A percentile compares a stretch with the other conserved stretches of the same genome.
phyloP scores from a whole-genome alignment of 371 early-diverging fungal species.

The Blastocladiella emersonii region DNA sequence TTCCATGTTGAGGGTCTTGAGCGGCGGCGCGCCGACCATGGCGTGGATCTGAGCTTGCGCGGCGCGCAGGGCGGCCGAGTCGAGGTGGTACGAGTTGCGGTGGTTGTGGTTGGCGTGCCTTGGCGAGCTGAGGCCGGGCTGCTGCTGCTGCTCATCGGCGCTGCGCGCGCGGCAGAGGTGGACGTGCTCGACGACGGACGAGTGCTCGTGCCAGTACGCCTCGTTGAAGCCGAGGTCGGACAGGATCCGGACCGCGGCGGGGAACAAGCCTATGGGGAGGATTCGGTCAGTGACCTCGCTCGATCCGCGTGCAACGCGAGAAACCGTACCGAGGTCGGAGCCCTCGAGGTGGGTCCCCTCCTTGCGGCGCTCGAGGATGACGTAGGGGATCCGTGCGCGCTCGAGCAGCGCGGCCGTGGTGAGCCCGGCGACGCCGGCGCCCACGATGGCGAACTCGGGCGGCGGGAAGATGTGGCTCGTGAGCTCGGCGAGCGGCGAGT shows the following conservation, averaged over 20 bases:
- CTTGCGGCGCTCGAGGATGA: not conserved
- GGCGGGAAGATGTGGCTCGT: not conserved
- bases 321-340: not conserved
- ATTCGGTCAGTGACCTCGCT: not conserved
- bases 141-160: no score
- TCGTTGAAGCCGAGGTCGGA: not conserved
- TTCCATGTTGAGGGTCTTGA: not conserved
- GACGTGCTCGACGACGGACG: not conserved
- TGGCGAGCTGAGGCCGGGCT: no score
- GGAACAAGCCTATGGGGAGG: not conserved
- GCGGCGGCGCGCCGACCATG: not conserved
- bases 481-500: not conserved
- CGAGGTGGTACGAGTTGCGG: no score
- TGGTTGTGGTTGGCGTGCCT: no score
- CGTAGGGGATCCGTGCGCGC: not conserved
- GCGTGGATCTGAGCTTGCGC: not conserved
- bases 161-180: not conserved
- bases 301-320: accelerated
- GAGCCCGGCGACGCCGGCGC: not conserved
- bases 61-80: no score
- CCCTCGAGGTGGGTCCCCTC: not conserved
- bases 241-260: not conserved
- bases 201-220: not conserved
- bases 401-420: not conserved
- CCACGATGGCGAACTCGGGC: not conserved